Evolutionary conservation across 768 basidiomycete genomes (phyloP).

Genomic region (Wakefieldia striispora): DNA sequence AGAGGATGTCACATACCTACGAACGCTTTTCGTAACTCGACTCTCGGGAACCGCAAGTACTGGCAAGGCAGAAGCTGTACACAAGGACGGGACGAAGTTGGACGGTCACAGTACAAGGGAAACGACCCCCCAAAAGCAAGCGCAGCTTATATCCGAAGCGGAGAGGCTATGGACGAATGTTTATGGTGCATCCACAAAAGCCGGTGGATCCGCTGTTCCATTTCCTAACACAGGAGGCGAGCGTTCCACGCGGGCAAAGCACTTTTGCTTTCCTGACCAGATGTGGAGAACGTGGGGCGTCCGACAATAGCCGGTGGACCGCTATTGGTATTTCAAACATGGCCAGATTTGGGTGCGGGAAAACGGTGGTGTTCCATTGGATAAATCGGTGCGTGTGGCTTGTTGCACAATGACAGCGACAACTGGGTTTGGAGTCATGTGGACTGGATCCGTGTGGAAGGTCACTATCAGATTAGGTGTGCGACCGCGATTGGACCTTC

Average conservation of each 20-base stretch:
- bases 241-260: constrained; percentile 2
- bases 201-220: constrained; percentile 1
- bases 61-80: background rate
- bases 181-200: constrained; percentile 8
- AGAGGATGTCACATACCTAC: background rate
- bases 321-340: background rate
- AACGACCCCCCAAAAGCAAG: background rate
- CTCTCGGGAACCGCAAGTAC: no score
- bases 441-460: no score
- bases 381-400: constrained; percentile 2
- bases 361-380: background rate
- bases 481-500: no score
- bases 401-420: no score
- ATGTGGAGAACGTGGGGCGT: constrained; percentile 6
- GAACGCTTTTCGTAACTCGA: no score
- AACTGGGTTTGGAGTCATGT: no score
- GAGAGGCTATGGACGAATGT: background rate
- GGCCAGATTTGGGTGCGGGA: constrained; percentile 4
- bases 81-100: background rate
- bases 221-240: constrained; percentile 2
- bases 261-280: constrained; percentile 9
- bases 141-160: constrained; percentile 10
- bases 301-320: background rate
- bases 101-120: background rate
- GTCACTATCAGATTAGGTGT: no score